A percentile compares a stretch with the other conserved stretches of the same genome.
Evolutionary conservation across 495 filamentous ascomycete genomes (phyloP).

Genomic region (Xylaria cubensis): DNA sequence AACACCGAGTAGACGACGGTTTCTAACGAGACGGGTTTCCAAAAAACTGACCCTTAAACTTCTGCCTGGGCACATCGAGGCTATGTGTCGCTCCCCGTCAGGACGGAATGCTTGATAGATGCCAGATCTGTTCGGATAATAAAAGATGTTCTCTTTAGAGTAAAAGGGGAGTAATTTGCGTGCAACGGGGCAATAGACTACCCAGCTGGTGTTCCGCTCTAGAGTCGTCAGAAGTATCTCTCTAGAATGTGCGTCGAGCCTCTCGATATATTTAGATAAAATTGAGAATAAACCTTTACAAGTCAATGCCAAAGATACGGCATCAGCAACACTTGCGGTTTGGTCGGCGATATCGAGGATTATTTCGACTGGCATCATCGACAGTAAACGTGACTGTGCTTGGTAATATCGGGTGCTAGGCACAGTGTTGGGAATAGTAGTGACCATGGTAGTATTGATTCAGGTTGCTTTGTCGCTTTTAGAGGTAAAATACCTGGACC

Average conservation of each 20-base stretch:
- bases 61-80: not conserved
- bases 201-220: not conserved
- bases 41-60: not conserved
- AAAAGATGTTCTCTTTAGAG: not conserved
- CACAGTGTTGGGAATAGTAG: conserved; percentile 2
- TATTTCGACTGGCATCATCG: conserved; percentile 5
- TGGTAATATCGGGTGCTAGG: not conserved
- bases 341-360: not conserved
- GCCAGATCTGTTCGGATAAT: not conserved
- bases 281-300: not conserved
- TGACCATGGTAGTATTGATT: conserved; percentile 3
- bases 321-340: not conserved
- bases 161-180: not conserved
- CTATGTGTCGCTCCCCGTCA: not conserved
- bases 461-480: not conserved
- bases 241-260: not conserved
- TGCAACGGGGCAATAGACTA: not conserved
- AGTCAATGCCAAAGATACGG: not conserved
- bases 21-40: not conserved
- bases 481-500: no score
- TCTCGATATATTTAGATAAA: not conserved
- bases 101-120: not conserved
- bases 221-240: not conserved
- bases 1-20: not conserved
- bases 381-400: not conserved